Percentiles rank a stretch among this genome's conserved stretches.
Evolutionary conservation across 1,139 yeast species (phyloP).

Genomic region (Hyphopichia wangnamkhiaoensis): DNA sequence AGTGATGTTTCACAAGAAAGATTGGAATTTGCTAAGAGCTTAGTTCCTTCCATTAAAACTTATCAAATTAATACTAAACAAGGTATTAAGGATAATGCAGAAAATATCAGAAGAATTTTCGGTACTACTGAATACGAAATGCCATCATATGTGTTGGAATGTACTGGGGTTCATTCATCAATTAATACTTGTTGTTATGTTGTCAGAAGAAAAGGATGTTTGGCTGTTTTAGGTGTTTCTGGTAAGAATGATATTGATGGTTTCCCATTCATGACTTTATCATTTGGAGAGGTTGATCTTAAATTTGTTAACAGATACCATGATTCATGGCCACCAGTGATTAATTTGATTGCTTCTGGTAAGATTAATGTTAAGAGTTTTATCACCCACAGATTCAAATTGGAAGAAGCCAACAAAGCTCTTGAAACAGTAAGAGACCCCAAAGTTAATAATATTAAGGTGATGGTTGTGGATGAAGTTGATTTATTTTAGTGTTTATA

Average conservation of each 20-base stretch:
- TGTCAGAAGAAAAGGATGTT: conserved; percentile 32
- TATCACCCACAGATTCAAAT: conserved; percentile 27
- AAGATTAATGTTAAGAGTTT: conserved; percentile 25
- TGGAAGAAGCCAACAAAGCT: conserved; percentile 28
- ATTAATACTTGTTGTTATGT: conserved; percentile 31
- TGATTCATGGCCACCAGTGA: conserved; percentile 36
- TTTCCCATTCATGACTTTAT: conserved; percentile 42
- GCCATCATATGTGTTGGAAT: conserved; percentile 25
- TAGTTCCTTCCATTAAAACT: conserved; percentile 28
- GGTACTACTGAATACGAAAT: conserved; percentile 23
- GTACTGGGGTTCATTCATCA: conserved; percentile 30
- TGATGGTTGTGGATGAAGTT: conserved; percentile 12
- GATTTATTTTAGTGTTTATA: conserved; percentile 8
- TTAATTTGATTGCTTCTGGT: conserved; percentile 24
- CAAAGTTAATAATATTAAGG: conserved; percentile 10
- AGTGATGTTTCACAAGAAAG: conserved; percentile 23
- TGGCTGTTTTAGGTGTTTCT: conserved; percentile 33
- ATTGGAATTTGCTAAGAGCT: conserved; percentile 22
- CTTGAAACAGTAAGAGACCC: conserved; percentile 26
- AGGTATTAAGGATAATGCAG: conserved; percentile 25
- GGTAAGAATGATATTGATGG: conserved; percentile 32
- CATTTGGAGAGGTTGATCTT: conserved; percentile 38
- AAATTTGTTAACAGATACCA: conserved; percentile 40
- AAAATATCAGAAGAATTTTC: conserved; percentile 24
- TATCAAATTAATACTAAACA: conserved; percentile 21